Evolutionary conservation across 768 basidiomycete species (phyloP), one percentile per base, ranked within the genome.

Genomic region (Lentinula edodes): DNA sequence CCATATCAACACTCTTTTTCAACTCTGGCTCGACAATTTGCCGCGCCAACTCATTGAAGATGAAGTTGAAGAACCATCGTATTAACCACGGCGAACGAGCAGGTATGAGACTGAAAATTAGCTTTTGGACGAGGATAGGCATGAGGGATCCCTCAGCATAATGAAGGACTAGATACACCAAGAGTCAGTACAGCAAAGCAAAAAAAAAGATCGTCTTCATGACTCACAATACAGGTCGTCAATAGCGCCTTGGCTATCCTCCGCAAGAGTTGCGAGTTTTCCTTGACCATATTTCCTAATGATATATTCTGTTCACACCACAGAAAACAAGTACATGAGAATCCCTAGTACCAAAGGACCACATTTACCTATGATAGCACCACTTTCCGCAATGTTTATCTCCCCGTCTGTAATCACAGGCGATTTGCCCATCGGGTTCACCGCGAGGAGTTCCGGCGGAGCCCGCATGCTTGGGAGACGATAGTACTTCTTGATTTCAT

Each of bases 351-450:
- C 18, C 41, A 5, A 32, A 20, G 7, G n/a, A 32, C 28, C 5
- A 20, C 10, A 45, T 61, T 39, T 59, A 79, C 80, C 76, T 57
- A 78, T 68, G 51, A 81, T 79, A 34, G 79, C 78, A 38, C 77
- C 76, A 62, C 79, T 70, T 64, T 74, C 70, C 36, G 70, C 69
- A 52, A 83, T 60, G 6, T 71, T 75, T 16, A 78, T 61, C 18
- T 76, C 76, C 12, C 76, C 80, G 64, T 82, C 78, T 5, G 78
- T 79, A 43, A 82, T 78, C 55, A 82, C 72, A 16, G 80, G 82
- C 1, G 76, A 70, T 63, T 78, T 81, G 34, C 82, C 80, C 12
- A 82, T 66, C 18, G 81, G 79, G 52, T 77, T 72, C 20, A 80
- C 60, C 2, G 73, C 59, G 39, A 67, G 65, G 7, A 80, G 66